Conservation (phyloP, 257 asterid species). For the Nyctanthes arbortristis region DNA sequence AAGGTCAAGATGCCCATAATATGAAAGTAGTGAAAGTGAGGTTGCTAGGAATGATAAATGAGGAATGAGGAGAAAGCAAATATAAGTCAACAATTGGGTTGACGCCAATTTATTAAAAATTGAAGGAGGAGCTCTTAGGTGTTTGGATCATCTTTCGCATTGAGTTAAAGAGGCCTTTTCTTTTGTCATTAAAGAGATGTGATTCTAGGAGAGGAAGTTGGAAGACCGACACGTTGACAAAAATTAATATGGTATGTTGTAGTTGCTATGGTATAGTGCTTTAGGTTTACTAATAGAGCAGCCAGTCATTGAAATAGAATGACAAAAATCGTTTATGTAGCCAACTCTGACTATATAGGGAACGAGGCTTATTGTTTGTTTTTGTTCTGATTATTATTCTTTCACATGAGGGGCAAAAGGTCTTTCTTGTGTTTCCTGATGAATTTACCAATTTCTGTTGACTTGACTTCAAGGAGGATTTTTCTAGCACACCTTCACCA, state of each 20-base stretch:
- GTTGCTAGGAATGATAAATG: neutral
- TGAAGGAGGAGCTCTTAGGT: neutral
- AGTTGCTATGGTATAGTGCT: neutral
- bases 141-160: neutral
- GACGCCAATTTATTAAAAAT: neutral
- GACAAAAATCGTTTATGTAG: neutral
- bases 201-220: neutral
- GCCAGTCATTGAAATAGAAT: neutral
- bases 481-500: slow-evolving; percentile 81
- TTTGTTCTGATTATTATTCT: neutral
- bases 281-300: neutral
- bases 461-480: slow-evolving; percentile 58
- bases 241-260: neutral
- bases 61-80: neutral
- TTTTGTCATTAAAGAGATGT: neutral
- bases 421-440: slow-evolving; percentile 15
- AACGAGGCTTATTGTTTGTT: neutral
- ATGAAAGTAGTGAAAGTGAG: neutral
- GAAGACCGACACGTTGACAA: neutral
- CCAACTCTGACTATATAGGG: neutral
- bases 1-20: neutral
- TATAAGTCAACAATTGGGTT: neutral
- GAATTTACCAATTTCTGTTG: slow-evolving; percentile 11
- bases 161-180: neutral
- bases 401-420: neutral